These are phyloP conservation scores for Phytophthora cajani DNA, from an alignment of 352 stramenopile species.

Conservation along the genomic window DNA sequence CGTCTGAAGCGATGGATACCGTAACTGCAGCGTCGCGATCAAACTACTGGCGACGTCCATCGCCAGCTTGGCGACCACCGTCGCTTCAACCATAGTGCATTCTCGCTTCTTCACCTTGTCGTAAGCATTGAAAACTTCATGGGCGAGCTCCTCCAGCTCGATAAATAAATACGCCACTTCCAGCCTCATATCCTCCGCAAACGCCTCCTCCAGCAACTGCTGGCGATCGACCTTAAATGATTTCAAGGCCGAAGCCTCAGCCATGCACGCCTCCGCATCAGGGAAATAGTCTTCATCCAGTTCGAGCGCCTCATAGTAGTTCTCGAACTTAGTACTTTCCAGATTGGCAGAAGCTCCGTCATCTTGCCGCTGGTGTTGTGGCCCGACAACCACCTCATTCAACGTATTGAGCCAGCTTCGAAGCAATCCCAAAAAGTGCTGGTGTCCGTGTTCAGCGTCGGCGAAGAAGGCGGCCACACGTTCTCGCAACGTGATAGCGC, in stretches of 20 bases:
- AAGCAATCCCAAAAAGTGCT: conserved; percentile 13
- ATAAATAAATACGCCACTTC: conserved; percentile 34
- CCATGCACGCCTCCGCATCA: not conserved
- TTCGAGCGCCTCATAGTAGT: conserved; percentile 27
- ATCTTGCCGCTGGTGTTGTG: not conserved
- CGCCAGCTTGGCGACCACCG: conserved; percentile 32
- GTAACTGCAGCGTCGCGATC: conserved; percentile 29
- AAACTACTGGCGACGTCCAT: conserved; percentile 21
- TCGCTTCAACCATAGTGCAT: conserved; percentile 42
- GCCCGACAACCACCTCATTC: not conserved
- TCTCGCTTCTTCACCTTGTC: conserved; percentile 33
- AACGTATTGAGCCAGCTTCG: conserved; percentile 2
- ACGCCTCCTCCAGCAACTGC: conserved; percentile 27
- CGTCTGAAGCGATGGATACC: conserved; percentile 22
- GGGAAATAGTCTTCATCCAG: conserved; percentile 12
- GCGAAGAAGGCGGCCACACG: conserved; percentile 23
- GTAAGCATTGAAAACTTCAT: conserved; percentile 27
- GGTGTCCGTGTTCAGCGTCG: conserved; percentile 5
- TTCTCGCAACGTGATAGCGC: conserved; percentile 25
- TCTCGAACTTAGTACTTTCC: conserved; percentile 12
- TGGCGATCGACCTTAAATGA: conserved; percentile 4
- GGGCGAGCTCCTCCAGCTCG: conserved; percentile 31
- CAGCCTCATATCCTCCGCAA: conserved; percentile 31
- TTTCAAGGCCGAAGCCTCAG: not conserved
- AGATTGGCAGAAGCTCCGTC: not conserved